Evolutionary conservation across 306 rosid genomes (phyloP), one percentile per base, ranked within the genome.

Genomic region (Vicia sativa): DNA sequence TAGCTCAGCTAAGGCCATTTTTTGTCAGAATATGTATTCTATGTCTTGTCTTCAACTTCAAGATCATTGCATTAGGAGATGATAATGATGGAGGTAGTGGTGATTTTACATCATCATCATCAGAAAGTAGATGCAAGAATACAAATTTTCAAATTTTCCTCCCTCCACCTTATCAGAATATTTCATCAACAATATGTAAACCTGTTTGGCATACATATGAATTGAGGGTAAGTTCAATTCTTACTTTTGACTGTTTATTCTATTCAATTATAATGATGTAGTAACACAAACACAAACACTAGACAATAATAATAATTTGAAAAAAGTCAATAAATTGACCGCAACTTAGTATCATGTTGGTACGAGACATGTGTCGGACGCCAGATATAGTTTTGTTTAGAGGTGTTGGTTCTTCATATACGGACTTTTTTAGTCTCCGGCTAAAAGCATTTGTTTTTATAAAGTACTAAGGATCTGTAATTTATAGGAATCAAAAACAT

Each of bases 181-280:
- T 87, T 68, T 70, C 99, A 50, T 60, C 79, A 65, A 68, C 81
- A 50, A 64, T 79, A 38, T 93, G 99, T 75, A 90, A 62, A 75
- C 96, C 97, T 50, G 78, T 93, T 11, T 93, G 99, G 99, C 81
- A 88, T 73, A 86, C 92, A 54, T 93, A 80, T 74, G 91, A 88
- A 42, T 68, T 93, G 78, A 84, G 96, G 89, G 96, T 90, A 81
- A 72, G 92, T 80, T 72, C 68, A 9, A 49, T 43, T 73, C 25
- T 57, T 18, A 52, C 49, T 46, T 11, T 49, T 63, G 12, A 10
- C 61, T 71, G 13, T 39, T 7, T 25, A 26, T 53, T 44, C 37
- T 79, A 1, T 31, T 31, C 37, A 31, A 6, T 31, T 31, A 31
- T 31, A 31, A 31, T 31, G 7, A 29, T 0, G 0, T 31, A 5